Base-by-base conservation (phyloP, 805 yeast species). In the Ogataea methanolica region DNA sequence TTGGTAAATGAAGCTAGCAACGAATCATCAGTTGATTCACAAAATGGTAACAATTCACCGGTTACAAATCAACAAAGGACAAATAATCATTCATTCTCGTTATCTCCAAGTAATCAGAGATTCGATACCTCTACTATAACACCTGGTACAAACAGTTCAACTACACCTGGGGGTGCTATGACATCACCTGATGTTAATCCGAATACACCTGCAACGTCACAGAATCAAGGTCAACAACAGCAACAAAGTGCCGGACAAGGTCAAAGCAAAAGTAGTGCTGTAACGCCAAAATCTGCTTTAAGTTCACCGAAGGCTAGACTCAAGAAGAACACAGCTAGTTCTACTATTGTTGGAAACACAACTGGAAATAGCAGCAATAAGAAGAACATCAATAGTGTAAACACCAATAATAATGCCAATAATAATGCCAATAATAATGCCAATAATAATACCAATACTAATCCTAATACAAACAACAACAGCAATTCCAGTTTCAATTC, bases 211-310 rank as follows among this genome's bases (percentile, higher is more conserved):
- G 31, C 35, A 29, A 34, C 19, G 16, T 21, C 26, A 7, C 23
- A 23, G 6, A 29, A 29, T 11, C 43, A 41, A 21, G 37, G 34
- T 11, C 36, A 49, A 22, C 47, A 39, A 33, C 41, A 41, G 37
- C 41, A 43, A 34, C 40, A 39, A 12, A 21, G 38, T 31, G n/a
- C 26, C 5, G 26, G 9, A 6, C 31, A 26, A 9, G 11, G 31
- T 11, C 31, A 26, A 26, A 26, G 12, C 11, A 26, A 26, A 26
- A 26, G 9, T 26, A 26, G 11, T 11, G 31, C 9, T 26, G 31
- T 11, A 5, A 26, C 31, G 9, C 31, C 31, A 9, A 26, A 26
- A 26, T 26, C 31, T 26, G 31, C 9, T 26, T 26, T 26, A 26
- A 6, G 31, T 26, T 26, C 31, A 26, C 31, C 31, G 12, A 26